Conservation (phyloP, 2,329 filamentous ascomycete genomes). For the Aspergillus sp. region DNA sequence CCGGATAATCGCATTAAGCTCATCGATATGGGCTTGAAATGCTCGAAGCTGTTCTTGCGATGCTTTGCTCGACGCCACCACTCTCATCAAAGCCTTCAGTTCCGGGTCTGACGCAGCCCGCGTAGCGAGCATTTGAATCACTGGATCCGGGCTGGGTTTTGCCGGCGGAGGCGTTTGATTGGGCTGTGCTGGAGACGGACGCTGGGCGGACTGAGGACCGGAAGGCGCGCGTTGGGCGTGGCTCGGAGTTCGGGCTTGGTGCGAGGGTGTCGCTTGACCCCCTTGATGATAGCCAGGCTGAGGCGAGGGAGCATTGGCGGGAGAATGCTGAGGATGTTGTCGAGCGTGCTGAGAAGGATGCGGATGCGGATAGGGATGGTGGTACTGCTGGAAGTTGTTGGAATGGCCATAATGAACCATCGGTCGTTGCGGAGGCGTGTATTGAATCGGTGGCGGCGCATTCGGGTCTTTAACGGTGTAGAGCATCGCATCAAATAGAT, state of each 20-base stretch:
- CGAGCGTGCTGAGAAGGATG: slow-evolving; percentile 26
- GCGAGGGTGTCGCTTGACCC: slow-evolving; percentile 21
- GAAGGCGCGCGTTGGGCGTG: slow-evolving; percentile 17
- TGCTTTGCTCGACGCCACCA: slow-evolving; percentile 50
- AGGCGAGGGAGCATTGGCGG: slow-evolving; percentile 25
- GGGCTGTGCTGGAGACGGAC: slow-evolving; percentile 27
- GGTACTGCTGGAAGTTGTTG: slow-evolving; percentile 41
- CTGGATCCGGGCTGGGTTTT: slow-evolving; percentile 48
- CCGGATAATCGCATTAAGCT: slow-evolving; percentile 49
- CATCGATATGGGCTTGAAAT: slow-evolving; percentile 52
- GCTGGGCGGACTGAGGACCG: slow-evolving; percentile 23
- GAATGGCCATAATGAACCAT: slow-evolving; percentile 43
- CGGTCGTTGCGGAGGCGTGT: slow-evolving; percentile 37
- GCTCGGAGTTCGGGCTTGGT: slow-evolving; percentile 8
- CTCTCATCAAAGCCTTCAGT: slow-evolving; percentile 50
- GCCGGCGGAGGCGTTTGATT: slow-evolving; percentile 32
- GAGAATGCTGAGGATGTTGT: slow-evolving; percentile 22
- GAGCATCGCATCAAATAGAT: slow-evolving; percentile 59
- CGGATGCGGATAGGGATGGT: slow-evolving; percentile 36
- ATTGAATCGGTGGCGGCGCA: slow-evolving; percentile 36
- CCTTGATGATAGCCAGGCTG: slow-evolving; percentile 24
- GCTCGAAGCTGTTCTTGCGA: slow-evolving; percentile 48
- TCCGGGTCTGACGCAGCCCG: slow-evolving; percentile 48
- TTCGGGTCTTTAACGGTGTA: slow-evolving; percentile 54
- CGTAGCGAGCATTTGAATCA: slow-evolving; percentile 53